Percentiles rank a stretch among this genome's conserved stretches.
phyloP scores from a whole-genome alignment of 306 rosid species.

The Lupinus albus region DNA sequence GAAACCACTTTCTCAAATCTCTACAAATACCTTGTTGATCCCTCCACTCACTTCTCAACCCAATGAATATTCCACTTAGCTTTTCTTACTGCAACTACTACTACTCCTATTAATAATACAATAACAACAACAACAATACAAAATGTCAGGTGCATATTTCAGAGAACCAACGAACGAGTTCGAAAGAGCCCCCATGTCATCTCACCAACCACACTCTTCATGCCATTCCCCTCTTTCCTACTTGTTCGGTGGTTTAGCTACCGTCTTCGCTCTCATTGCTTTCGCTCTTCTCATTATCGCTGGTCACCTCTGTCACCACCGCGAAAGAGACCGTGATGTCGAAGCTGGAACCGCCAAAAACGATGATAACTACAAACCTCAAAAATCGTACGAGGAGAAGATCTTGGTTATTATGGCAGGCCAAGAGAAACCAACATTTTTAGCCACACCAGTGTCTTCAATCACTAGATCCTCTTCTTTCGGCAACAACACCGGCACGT shows the following conservation, averaged over 20 bases:
- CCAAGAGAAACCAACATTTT: constrained; percentile 74
- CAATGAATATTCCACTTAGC: neutral
- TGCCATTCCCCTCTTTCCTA: constrained; percentile 99
- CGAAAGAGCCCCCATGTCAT: constrained; percentile 43
- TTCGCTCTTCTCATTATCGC: constrained; percentile 92
- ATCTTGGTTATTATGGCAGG: constrained; percentile 97
- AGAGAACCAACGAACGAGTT: constrained; percentile 57
- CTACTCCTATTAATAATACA: too few relatives aligned
- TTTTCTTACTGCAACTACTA: neutral
- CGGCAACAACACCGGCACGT: constrained; percentile 50
- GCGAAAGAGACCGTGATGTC: constrained; percentile 50
- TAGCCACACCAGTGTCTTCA: constrained; percentile 80
- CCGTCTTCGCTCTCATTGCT: constrained; percentile 95
- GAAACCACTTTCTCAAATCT: neutral
- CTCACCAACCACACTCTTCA: constrained; percentile 56
- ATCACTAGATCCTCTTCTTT: constrained; percentile 62
- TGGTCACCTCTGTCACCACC: constrained; percentile 62
- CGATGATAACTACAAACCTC: constrained; percentile 50
- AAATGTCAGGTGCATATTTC: constrained; percentile 55
- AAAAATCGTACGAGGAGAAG: constrained; percentile 71
- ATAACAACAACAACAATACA: neutral
- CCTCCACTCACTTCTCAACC: constrained; percentile 49
- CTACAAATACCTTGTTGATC: constrained; percentile 59
- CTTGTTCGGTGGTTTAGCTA: constrained; percentile 91
- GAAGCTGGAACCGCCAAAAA: constrained; percentile 57